phyloP scores from a whole-genome alignment of 1,284 basidiomycete species.

The Naganishia albida region DNA sequence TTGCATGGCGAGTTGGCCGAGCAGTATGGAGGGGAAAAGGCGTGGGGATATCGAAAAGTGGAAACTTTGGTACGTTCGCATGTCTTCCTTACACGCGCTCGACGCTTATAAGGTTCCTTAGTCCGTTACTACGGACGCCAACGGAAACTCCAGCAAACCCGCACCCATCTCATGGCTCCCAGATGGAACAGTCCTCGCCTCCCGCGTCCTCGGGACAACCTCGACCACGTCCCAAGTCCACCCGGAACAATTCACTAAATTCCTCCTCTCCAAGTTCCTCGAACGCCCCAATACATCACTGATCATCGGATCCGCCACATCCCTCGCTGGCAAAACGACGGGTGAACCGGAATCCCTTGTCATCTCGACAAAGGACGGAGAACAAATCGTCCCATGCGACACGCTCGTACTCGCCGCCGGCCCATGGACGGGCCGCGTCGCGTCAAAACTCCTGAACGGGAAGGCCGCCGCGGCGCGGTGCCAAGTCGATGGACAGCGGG shows the following conservation, averaged over 20 bases:
- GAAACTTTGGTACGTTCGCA: constrained; percentile 53
- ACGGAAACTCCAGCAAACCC: constrained; percentile 38
- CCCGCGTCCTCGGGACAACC: constrained; percentile 44
- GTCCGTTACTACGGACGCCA: constrained; percentile 50
- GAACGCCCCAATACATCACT: constrained; percentile 41
- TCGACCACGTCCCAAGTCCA: constrained; percentile 61
- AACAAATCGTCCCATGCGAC: constrained; percentile 44
- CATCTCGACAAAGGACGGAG: constrained; percentile 11
- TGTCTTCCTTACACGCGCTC: neutral
- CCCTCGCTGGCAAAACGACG: neutral
- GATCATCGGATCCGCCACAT: constrained; percentile 41
- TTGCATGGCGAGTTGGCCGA: constrained; percentile 78
- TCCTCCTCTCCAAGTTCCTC: constrained; percentile 63
- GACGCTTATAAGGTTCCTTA: constrained; percentile 26
- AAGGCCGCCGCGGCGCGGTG: constrained; percentile 35
- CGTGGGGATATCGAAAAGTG: constrained; percentile 81
- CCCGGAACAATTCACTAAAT: constrained; percentile 74
- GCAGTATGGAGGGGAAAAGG: constrained; percentile 67
- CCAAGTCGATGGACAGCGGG: constrained; percentile 52
- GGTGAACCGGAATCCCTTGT: constrained; percentile 6
- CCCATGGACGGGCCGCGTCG: constrained; percentile 75
- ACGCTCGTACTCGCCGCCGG: constrained; percentile 73
- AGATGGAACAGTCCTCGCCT: constrained; percentile 42
- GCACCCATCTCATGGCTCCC: constrained; percentile 50
- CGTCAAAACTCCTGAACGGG: constrained; percentile 52